A percentile compares a stretch with the other conserved stretches of the same genome.
Evolutionary conservation across 1,284 basidiomycete genomes (phyloP).

Genomic region (Tremellales sp.): DNA sequence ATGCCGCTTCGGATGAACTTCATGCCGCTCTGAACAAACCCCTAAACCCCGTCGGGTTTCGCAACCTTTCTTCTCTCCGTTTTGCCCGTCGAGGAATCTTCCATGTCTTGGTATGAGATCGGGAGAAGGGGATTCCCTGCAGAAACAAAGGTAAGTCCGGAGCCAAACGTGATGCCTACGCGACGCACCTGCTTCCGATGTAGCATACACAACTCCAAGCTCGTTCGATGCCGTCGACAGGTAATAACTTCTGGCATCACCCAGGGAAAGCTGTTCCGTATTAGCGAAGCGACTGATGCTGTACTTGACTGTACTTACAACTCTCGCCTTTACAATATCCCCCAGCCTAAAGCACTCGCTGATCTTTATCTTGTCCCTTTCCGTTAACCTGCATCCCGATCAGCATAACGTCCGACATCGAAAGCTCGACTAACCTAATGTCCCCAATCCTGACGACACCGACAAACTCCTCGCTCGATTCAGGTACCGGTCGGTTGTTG

Average conservation of each 20-base stretch:
- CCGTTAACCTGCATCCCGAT: slow-evolving; percentile 57
- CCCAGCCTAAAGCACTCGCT: slow-evolving; percentile 93
- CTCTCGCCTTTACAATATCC: slow-evolving; percentile 87
- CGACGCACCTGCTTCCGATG: slow-evolving; percentile 43
- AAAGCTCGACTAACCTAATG: slow-evolving; percentile 56
- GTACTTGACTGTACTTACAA: slow-evolving; percentile 58
- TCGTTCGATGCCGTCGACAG: slow-evolving; percentile 91
- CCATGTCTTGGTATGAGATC: slow-evolving; percentile 50
- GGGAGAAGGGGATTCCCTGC: slow-evolving; percentile 45
- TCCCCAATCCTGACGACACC: slow-evolving; percentile 90
- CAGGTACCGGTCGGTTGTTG: slow-evolving; percentile 79
- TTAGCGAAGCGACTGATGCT: not conserved
- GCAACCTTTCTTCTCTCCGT: slow-evolving; percentile 48
- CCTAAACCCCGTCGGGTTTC: slow-evolving; percentile 45
- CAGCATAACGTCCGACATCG: not conserved
- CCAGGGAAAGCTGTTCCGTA: slow-evolving; percentile 69
- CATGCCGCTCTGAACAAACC: too few relatives aligned
- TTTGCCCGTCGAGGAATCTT: slow-evolving; percentile 46
- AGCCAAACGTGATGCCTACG: not conserved
- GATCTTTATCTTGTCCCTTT: slow-evolving; percentile 89
- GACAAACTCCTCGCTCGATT: slow-evolving; percentile 80
- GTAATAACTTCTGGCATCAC: slow-evolving; percentile 91
- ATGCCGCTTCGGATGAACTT: too few relatives aligned
- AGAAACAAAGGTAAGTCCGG: not conserved
- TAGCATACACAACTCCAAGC: slow-evolving; percentile 59